Conservation (phyloP, 2,329 filamentous ascomycete genomes). For the Drechslerella coelobrocha region DNA sequence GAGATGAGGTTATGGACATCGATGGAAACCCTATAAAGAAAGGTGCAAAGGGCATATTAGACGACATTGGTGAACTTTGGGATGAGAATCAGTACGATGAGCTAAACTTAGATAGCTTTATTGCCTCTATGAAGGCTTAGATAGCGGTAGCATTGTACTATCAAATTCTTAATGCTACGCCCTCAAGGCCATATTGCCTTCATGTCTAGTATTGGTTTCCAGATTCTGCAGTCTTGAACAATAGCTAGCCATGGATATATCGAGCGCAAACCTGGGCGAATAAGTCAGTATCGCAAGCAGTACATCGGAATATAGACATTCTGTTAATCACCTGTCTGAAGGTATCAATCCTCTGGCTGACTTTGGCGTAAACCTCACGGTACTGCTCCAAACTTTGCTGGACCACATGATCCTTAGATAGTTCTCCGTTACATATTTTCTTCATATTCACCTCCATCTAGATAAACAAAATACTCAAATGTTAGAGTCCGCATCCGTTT, state of each 20-base stretch:
- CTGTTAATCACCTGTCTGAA: conserved; percentile 48
- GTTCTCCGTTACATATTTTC: conserved; percentile 87
- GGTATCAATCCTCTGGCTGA: conserved; percentile 73
- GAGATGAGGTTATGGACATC: conserved; percentile 90
- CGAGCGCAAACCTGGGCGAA: background rate
- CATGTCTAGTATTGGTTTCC: background rate
- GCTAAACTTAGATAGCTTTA: conserved; percentile 92
- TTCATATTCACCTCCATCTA: conserved; percentile 94
- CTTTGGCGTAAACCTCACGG: conserved; percentile 81
- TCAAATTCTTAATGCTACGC: background rate
- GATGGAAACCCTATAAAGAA: conserved; percentile 91
- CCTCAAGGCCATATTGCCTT: no score
- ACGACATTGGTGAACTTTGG: conserved; percentile 95
- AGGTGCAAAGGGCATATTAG: conserved; percentile 94
- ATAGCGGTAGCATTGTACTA: background rate
- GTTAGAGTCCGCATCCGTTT: background rate
- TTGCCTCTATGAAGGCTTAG: conserved; percentile 82
- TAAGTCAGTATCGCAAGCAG: background rate
- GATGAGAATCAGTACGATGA: conserved; percentile 98
- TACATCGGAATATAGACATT: background rate
- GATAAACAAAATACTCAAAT: background rate
- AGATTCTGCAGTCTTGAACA: background rate
- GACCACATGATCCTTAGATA: conserved; percentile 76
- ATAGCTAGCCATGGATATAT: background rate
- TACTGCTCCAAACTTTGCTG: conserved; percentile 86